phyloP scores from a whole-genome alignment of 2,329 filamentous ascomycete genomes.

The Diaporthe citriasiana region DNA sequence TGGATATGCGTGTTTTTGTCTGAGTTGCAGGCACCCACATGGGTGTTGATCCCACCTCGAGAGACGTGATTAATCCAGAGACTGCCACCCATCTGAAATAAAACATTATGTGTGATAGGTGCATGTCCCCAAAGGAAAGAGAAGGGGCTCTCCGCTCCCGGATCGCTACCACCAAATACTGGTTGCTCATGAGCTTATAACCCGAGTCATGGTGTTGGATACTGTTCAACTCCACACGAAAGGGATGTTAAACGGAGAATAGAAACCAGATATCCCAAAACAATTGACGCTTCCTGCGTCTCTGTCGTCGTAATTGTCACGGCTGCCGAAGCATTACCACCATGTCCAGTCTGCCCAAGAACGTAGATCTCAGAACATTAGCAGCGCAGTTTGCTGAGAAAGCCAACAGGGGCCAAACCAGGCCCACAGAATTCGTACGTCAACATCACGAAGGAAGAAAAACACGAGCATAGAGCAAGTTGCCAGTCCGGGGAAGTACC shows the following conservation, averaged over 20 bases:
- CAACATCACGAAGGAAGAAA: too few species aligned
- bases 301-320: constrained; percentile 18
- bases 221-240: constrained; percentile 23
- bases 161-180: background rate
- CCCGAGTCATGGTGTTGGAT: constrained; percentile 24
- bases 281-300: constrained; percentile 1
- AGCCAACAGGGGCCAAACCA: background rate
- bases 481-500: background rate
- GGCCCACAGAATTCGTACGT: background rate
- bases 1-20: background rate
- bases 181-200: background rate
- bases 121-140: background rate
- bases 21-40: background rate
- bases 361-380: background rate
- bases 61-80: background rate
- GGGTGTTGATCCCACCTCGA: background rate
- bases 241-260: background rate
- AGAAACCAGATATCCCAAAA: background rate
- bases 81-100: background rate
- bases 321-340: constrained; percentile 15
- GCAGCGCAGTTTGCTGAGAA: background rate
- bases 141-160: background rate
- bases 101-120: background rate
- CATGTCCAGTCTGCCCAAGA: constrained; percentile 16
- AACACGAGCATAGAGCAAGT: background rate